These are phyloP conservation scores for Oldenlandia corymbosa DNA, from an alignment of 257 asterid species.

Conservation along the genomic window DNA sequence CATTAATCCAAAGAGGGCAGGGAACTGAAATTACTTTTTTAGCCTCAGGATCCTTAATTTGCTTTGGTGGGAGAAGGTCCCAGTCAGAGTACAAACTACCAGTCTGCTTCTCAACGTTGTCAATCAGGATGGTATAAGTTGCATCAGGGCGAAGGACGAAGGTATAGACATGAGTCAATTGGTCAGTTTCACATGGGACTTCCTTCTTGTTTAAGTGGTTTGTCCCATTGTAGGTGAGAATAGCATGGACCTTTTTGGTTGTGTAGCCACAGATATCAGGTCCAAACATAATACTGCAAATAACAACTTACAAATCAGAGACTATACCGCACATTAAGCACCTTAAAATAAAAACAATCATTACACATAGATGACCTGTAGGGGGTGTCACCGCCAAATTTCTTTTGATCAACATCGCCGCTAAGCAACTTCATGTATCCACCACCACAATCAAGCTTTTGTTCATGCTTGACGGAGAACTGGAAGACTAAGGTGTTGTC, in stretches of 20 bases:
- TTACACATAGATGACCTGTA: slow-evolving; percentile 49
- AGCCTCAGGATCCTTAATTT: slow-evolving; percentile 89
- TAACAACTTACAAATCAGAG: slow-evolving; percentile 21
- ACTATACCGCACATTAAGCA: slow-evolving; percentile 2
- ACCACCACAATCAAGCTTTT: slow-evolving; percentile 99
- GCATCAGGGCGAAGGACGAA: slow-evolving; percentile 94
- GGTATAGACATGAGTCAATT: slow-evolving; percentile 85
- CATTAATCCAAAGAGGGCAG: not conserved
- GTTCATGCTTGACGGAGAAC: slow-evolving; percentile 95
- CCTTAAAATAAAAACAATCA: not conserved
- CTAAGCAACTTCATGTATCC: slow-evolving; percentile 96
- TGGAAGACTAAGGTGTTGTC: slow-evolving; percentile 84
- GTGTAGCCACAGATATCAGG: slow-evolving; percentile 91
- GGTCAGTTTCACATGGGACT: slow-evolving; percentile 98
- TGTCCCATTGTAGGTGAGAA: slow-evolving; percentile 56
- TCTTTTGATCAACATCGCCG: slow-evolving; percentile 81
- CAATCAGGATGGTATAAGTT: slow-evolving; percentile 84
- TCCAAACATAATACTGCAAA: slow-evolving; percentile 95
- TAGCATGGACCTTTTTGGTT: slow-evolving; percentile 87
- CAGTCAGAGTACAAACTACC: slow-evolving; percentile 94
- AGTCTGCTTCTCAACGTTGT: slow-evolving; percentile 83
- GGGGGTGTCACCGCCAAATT: slow-evolving; percentile 93
- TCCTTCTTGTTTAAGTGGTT: slow-evolving; percentile 87
- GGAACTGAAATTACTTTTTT: slow-evolving; percentile 54
- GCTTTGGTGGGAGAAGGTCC: slow-evolving; percentile 86